Evolutionary conservation across 2,329 filamentous ascomycete genomes (phyloP).

Genomic region (Fusarium burgessii): DNA sequence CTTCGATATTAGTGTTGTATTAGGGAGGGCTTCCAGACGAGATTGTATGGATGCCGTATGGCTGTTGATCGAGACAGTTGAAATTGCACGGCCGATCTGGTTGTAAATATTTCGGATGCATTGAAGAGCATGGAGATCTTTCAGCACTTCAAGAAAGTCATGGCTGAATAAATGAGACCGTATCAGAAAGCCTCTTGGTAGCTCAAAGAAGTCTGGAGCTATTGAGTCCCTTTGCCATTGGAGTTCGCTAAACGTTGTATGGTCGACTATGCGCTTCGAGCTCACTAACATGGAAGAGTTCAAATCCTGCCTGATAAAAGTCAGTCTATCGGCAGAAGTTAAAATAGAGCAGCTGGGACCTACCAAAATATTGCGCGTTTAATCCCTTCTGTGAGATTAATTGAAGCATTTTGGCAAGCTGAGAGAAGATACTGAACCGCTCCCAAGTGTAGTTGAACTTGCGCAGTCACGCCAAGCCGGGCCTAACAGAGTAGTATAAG

Average conservation of each 20-base stretch:
- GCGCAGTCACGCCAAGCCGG: conserved; percentile 50
- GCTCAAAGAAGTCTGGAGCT: conserved; percentile 42
- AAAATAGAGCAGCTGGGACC: conserved; percentile 1
- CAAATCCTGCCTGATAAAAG: conserved; percentile 55
- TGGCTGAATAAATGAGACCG: conserved; percentile 40
- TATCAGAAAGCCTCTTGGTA: conserved; percentile 52
- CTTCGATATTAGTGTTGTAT: conserved; percentile 41
- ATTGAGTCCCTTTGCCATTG: conserved; percentile 54
- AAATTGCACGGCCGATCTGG: conserved; percentile 29
- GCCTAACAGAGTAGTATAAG: conserved; percentile 47
- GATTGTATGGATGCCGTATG: conserved; percentile 59
- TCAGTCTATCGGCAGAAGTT: too few species aligned
- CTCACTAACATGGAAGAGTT: conserved; percentile 56
- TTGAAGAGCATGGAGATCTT: conserved; percentile 55
- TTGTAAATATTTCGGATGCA: conserved; percentile 51
- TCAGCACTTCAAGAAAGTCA: conserved; percentile 52
- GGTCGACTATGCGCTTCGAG: conserved; percentile 54
- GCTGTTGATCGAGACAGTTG: conserved; percentile 53
- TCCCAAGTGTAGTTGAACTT: conserved; percentile 58
- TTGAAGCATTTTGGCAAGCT: conserved; percentile 45
- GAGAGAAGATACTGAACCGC: conserved; percentile 54
- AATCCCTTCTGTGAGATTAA: conserved; percentile 53
- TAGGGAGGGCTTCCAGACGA: conserved; percentile 47
- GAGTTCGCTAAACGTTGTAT: conserved; percentile 57
- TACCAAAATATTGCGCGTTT: conserved; percentile 61